Evolutionary conservation across 352 stramenopile species (phyloP).

Genomic region (Pythium aristosporum): DNA sequence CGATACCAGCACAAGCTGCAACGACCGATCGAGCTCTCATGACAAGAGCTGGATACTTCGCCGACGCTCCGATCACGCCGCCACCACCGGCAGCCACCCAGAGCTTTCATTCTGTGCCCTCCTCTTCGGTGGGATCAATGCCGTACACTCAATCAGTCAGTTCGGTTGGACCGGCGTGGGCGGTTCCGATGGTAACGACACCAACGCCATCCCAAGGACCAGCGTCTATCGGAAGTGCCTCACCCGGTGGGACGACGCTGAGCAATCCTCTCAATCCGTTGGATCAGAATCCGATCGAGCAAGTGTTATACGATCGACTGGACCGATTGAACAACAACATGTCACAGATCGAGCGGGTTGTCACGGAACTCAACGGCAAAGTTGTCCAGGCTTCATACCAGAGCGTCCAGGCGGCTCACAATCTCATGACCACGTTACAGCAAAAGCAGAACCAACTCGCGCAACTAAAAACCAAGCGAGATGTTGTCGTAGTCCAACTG

Average conservation of each 20-base stretch:
- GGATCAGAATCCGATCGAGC: slow-evolving; percentile 46
- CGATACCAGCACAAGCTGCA: neutral
- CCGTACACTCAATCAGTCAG: neutral
- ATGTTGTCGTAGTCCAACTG: slow-evolving; percentile 39
- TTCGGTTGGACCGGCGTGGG: neutral
- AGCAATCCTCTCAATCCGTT: slow-evolving; percentile 11
- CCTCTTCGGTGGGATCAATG: neutral
- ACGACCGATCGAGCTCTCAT: slow-evolving; percentile 1
- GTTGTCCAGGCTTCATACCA: slow-evolving; percentile 49
- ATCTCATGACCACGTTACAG: slow-evolving; percentile 35
- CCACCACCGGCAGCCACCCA: neutral
- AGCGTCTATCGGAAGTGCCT: neutral
- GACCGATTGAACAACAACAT: slow-evolving; percentile 46
- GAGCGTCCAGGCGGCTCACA: slow-evolving; percentile 38
- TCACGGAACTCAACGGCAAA: slow-evolving; percentile 37
- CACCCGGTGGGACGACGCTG: neutral
- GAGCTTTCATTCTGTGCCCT: neutral
- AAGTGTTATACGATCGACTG: slow-evolving; percentile 56
- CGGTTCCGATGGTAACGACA: neutral
- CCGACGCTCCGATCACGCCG: neutral
- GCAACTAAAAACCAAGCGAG: slow-evolving; percentile 25
- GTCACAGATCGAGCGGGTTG: slow-evolving; percentile 39
- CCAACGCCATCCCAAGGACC: neutral
- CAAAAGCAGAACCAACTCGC: slow-evolving; percentile 31
- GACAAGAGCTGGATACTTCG: neutral